A percentile compares a stretch with the other conserved stretches of the same genome.
phyloP scores from a whole-genome alignment of 2,329 filamentous ascomycete species.

The Fusarium aywerte region DNA sequence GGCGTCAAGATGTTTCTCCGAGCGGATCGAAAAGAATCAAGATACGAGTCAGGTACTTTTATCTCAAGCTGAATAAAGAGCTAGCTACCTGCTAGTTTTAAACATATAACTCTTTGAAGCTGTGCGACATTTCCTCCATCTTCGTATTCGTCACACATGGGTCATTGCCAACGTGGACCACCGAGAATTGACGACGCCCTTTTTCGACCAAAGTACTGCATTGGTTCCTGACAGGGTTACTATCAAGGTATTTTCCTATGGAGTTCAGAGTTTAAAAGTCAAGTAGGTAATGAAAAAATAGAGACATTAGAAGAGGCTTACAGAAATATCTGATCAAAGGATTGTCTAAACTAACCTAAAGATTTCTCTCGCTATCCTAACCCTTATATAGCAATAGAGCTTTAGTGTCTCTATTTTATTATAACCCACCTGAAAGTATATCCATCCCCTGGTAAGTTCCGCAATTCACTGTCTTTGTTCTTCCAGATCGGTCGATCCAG shows the following conservation, averaged over 20 bases:
- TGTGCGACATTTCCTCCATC: slow-evolving; percentile 20
- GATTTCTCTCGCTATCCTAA: no score
- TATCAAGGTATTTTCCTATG: not conserved
- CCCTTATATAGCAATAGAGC: no score
- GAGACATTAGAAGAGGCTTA: no score
- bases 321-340: no score
- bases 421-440: not conserved
- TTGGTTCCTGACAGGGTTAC: no score
- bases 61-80: not conserved
- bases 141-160: slow-evolving; percentile 32
- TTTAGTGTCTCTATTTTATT: no score
- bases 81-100: not conserved
- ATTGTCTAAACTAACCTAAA: no score
- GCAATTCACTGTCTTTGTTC: not conserved
- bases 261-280: no score
- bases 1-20: not conserved
- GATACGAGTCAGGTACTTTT: not conserved
- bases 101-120: not conserved
- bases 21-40: not conserved
- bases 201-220: not conserved
- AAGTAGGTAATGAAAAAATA: no score
- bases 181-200: slow-evolving; percentile 7
- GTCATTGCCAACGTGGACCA: slow-evolving; percentile 31
- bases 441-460: not conserved
- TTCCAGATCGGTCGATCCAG: not conserved